Evolutionary conservation across 495 filamentous ascomycete species (phyloP).

Genomic region (Haplographium delicatum): DNA sequence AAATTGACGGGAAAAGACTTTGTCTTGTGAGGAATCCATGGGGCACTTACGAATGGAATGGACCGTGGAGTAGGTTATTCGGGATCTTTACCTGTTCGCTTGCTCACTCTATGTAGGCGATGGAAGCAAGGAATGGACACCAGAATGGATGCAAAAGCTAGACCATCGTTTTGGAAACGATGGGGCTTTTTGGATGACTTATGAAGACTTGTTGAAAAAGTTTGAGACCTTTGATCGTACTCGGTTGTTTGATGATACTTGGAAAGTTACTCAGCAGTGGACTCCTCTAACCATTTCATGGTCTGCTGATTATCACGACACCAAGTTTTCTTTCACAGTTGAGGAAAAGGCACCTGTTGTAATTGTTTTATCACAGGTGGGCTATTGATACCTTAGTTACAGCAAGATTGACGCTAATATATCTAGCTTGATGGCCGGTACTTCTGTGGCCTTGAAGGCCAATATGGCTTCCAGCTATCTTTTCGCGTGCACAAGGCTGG

Average conservation of each 20-base stretch:
- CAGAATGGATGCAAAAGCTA: constrained; percentile 76
- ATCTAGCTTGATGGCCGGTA: constrained; percentile 86
- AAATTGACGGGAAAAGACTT: constrained; percentile 70
- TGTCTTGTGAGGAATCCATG: constrained; percentile 84
- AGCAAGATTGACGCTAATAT: no score
- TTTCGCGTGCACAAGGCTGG: constrained; percentile 80
- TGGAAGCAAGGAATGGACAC: constrained; percentile 87
- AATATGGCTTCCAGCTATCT: constrained; percentile 70
- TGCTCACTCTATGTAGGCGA: no score
- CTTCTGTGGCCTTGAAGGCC: constrained; percentile 76
- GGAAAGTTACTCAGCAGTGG: constrained; percentile 82
- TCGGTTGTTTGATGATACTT: constrained; percentile 72
- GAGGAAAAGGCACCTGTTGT: constrained; percentile 64
- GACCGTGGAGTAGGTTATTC: constrained; percentile 82
- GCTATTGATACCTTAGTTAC: no score
- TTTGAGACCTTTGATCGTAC: constrained; percentile 82
- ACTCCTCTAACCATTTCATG: constrained; percentile 79
- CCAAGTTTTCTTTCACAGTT: constrained; percentile 71
- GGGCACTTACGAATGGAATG: constrained; percentile 81
- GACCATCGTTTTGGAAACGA: constrained; percentile 76
- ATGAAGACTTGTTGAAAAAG: constrained; percentile 76
- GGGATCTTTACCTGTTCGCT: no score
- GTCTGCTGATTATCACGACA: constrained; percentile 78
- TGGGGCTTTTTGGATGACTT: constrained; percentile 66
- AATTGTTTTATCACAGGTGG: constrained; percentile 65